Evolutionary conservation across 306 rosid genomes (phyloP), one percentile per base, ranked within the genome.

Genomic region (Casuarina cunninghamiana): DNA sequence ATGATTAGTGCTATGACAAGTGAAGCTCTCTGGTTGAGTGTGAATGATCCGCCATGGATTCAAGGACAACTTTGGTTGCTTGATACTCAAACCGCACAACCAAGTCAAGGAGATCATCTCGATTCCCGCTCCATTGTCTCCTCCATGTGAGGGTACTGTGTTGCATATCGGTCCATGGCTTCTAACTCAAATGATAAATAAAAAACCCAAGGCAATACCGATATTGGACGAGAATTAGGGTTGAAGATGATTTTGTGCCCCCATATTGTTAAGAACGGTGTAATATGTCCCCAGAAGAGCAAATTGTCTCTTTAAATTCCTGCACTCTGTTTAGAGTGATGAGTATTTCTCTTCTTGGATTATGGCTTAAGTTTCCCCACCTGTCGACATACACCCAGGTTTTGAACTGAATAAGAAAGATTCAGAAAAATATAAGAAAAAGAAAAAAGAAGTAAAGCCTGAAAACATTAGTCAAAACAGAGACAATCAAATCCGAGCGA

Each of bases 1-100:
- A 74, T 82, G 98, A 89, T 72, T 92, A 97, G 98, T 83, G 95
- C 93, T 97, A 90, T 88, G 48, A 71, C 54, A 87, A 97, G 91
- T 44, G 97, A 94, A 86, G 84, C 62, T 67, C 88, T 89, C 17
- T 92, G 97, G 97, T 82, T 88, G 81, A 70, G 32, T 4, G 55
- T 78, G 42, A 35, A 78, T 68, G 95, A 94, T 83, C 97, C 98
- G 76, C 92, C 96, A 26, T 95, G 97, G 97, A 81, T 95, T 82
- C 77, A 76, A 83, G 87, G 76, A 78, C 97, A 95, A 73, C 94
- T 92, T 21, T 65, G 87, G 58, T 73, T 85, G 61, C 90, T 89
- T 26, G 94, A 93, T 81, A 74, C 79, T 44, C 74, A 72, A 78
- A 66, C 57, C 80, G 78, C 11, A 69, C 63, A 79, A 76, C 79